Base-by-base conservation (phyloP, 148 eudicot species). In the Bassia scoparia region DNA sequence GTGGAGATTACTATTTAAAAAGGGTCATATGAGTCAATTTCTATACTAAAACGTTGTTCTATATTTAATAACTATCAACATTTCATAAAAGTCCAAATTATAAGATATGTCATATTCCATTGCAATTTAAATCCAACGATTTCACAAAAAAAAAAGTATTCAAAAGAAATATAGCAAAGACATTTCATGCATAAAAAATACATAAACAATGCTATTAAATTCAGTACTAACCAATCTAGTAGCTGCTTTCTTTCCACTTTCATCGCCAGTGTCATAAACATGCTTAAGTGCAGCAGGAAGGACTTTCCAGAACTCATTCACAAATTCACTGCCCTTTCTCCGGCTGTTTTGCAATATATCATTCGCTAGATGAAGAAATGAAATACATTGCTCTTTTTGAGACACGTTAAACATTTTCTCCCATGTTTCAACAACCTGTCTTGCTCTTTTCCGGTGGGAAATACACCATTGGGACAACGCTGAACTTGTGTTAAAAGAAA, bases 231-330 rank as follows among this genome's bases (percentile, higher is more conserved):
- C 98, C 86, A 95, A 87, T 86, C 97, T 88, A 38, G 82, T 69
- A 41, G 89, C 97, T 55, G 95, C 86, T 79, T 84, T 91, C 83
- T 83, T 89, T 69, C 92, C 95, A 83, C 75, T 67, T 69, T 88
- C 91, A 77, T 83, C 86, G 64, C 92, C 90, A 79, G 78, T 80
- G 62, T 82, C 89, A 80, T 86, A 83, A 52, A 87, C 92, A 78
- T 76, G 77, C 85, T 88, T 95, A 18, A 95, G 88, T 44, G 93
- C 96, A 65, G 84, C 76, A 67, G 98, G 98, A 73, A 95, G 90
- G 71, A 91, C 90, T 84, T 95, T 91, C 98, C 96, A 95, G 74
- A 95, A 95, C 72, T 95, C 98, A 77, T 91, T 91, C 69, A 95
- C 96, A 88, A 86, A 91, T 76, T 95, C 98, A 54, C 82, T 88